phyloP scores from a whole-genome alignment of 2,329 filamentous ascomycete genomes.

The Mollisiaceae sp. region DNA sequence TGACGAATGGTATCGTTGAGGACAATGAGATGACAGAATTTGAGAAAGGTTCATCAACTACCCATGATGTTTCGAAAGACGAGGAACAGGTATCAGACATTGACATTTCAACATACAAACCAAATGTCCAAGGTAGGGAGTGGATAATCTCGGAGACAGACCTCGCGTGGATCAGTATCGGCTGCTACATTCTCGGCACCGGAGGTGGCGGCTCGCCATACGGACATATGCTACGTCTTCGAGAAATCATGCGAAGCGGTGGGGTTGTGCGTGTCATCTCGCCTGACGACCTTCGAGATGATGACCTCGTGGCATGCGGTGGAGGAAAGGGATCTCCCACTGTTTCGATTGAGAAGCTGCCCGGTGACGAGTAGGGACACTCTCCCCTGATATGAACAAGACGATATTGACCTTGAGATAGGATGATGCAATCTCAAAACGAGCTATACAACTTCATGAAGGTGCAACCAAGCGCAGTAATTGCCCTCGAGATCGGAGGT shows the following conservation, averaged over 20 bases:
- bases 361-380: conserved; percentile 53
- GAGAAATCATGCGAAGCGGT: conserved; percentile 56
- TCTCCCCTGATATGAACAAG: background rate
- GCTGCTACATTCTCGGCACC: conserved; percentile 64
- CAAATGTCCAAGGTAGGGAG: conserved; percentile 51
- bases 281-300: conserved; percentile 54
- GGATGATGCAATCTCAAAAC: conserved; percentile 52
- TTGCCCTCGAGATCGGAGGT: conserved; percentile 67
- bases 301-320: conserved; percentile 59
- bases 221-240: conserved; percentile 55
- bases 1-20: conserved; percentile 10
- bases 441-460: conserved; percentile 59
- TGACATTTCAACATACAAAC: conserved; percentile 51
- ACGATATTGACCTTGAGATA: background rate
- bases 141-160: conserved; percentile 64
- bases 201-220: conserved; percentile 64
- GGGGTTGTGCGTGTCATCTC: conserved; percentile 57
- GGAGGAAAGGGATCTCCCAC: conserved; percentile 64
- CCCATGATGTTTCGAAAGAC: conserved; percentile 19
- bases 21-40: conserved; percentile 36
- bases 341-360: conserved; percentile 64
- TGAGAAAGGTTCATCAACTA: conserved; percentile 31
- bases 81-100: conserved; percentile 31
- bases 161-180: conserved; percentile 57
- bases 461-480: conserved; percentile 57